These are phyloP conservation scores for Cladophialophora bantiana DNA, from an alignment of 2,329 filamentous ascomycete species.

Conservation along the genomic window DNA sequence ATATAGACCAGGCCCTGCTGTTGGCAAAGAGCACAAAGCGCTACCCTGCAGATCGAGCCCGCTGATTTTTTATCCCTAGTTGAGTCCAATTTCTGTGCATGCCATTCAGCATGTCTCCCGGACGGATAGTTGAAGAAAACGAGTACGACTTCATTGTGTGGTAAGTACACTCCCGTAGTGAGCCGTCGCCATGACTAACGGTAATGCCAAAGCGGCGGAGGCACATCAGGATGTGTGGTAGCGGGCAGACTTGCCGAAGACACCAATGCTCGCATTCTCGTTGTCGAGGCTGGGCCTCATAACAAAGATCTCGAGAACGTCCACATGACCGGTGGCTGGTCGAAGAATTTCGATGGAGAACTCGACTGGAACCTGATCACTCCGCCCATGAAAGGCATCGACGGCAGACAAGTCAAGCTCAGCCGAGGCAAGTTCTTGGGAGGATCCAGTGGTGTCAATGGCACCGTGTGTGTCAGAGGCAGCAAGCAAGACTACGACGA, in stretches of 20 bases:
- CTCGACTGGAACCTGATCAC: constrained; percentile 56
- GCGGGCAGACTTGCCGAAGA: constrained; percentile 58
- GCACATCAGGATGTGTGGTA: constrained; percentile 58
- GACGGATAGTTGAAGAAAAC: constrained; percentile 29
- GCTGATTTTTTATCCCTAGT: not conserved
- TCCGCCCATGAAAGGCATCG: constrained; percentile 49
- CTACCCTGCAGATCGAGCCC: not conserved
- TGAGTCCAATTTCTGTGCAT: not conserved
- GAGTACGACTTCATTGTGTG: constrained; percentile 44
- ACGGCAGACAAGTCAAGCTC: constrained; percentile 52
- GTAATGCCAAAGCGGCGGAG: constrained; percentile 48
- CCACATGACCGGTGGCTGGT: constrained; percentile 55
- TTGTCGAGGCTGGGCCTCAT: constrained; percentile 59
- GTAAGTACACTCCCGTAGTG: constrained; percentile 22
- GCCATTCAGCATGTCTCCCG: constrained; percentile 34
- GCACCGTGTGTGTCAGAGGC: constrained; percentile 54
- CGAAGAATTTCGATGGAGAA: constrained; percentile 52
- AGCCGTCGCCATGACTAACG: not conserved
- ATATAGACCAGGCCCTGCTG: not conserved
- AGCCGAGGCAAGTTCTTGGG: constrained; percentile 53
- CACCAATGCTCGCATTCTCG: constrained; percentile 49
- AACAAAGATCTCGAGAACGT: constrained; percentile 55
- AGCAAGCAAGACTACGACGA: constrained; percentile 60
- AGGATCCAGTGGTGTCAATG: constrained; percentile 56
- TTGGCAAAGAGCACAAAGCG: not conserved